Base-by-base conservation (phyloP, 2,329 filamentous ascomycete genomes). In the Paraphoma sp. region DNA sequence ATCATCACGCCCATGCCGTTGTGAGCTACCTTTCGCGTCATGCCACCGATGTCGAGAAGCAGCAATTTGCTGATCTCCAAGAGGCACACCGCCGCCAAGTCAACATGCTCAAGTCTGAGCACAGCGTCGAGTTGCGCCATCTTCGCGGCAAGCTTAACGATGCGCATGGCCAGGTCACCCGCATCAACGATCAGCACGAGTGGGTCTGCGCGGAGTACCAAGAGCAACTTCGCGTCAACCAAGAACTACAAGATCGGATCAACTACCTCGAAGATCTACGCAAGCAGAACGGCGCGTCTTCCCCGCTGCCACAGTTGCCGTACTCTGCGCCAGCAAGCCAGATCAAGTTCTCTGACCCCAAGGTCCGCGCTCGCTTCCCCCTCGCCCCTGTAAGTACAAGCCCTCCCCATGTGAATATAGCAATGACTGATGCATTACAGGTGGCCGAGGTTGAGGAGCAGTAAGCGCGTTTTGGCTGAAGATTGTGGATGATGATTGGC, bases 221-320 rank as follows among this genome's bases (percentile, higher is more conserved):
- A 31, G 58, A 65, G 28, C 56, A 65, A 28, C 58, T 60, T 41
- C 64, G 51, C 44, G 30, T 28, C 33, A 53, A 48, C 18, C 53
- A 65, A 30, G 72, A 74, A 55, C 69, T 65, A 42, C 65, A 68
- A 18, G 57, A 59, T n/a, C 70, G 67, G 17, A 71, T 76, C 46
- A 45, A 53, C 3, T 72, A 75, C 10, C 65, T 77, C 16, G 63
- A 74, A 31, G 54, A 51, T 11, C 72, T 63, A 56, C 49, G 75
- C 1, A 57, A 63, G 36, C 72, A 76, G 48, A 54, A 51, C 7
- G 53, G 56, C 9, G 51, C 55, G 10, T 28, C 17, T 7, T 52
- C 51, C 12, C 50, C 41, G 4, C 12, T 18, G 5, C 16, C 30
- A n/a, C 41, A 23, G 5, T n/a, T 45, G 16, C 62, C 62, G 1